Base-by-base conservation (phyloP, 306 rosid species). In the Potentilla sterilis region DNA sequence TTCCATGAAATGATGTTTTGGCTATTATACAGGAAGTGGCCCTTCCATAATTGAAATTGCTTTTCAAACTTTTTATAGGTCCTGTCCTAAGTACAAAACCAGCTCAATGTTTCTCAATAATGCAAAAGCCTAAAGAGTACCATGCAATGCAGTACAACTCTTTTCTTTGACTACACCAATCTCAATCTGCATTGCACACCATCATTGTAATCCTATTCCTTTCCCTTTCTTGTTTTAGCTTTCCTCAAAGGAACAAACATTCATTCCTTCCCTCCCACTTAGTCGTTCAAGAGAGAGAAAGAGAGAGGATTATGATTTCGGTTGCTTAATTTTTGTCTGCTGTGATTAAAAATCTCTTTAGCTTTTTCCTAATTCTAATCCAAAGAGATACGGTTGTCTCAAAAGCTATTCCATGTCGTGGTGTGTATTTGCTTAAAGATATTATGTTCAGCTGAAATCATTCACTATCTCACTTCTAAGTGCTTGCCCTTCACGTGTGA, bases 61-160 rank as follows among this genome's bases (percentile, higher is more conserved):
- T 74, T 81, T 84, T 72, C 21, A 54, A 74, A 47, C 5, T 57
- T 79, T 76, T 75, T 14, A 4, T 40, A 32, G 77, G 78, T 12
- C 76, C 78, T 79, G 22, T 38, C 86, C 74, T 22, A 89, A 86
- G 92, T 91, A 89, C 94, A 80, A 78, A 86, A 83, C 90, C 80
- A 86, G 83, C 92, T 87, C 88, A 83, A 78, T 89, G 91, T 85
- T 89, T 84, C 83, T 78, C 86, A 89, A 91, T 88, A 89, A 89
- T 86, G 85, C 91, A 69, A 77, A 80, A 46, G 44, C 15, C 18
- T 40, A 7, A n/a, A 43, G 59, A 12, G 46, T 65, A 1, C 69
- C 69, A 38, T 38, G 69, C 47, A 65, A 64, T 37, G 28, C 69
- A 62, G 14, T 62, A 64, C 47, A 38, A 19, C 70, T 80, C 59